phyloP scores from a whole-genome alignment of 1,139 yeast genomes.

The Blastobotrys serpentis region DNA sequence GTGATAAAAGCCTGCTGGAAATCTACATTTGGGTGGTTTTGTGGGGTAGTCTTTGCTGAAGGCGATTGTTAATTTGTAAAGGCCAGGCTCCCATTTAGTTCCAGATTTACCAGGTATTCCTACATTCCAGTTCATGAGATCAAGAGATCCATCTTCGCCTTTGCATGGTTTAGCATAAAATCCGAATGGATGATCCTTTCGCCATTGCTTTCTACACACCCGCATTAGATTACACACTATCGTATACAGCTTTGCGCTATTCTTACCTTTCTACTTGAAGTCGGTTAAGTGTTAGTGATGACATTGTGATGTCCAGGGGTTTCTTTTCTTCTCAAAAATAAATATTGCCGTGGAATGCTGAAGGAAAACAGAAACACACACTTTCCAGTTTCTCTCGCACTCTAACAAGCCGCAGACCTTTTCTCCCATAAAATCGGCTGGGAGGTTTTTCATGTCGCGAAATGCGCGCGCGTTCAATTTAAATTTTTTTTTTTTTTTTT shows the following conservation, averaged over 20 bases:
- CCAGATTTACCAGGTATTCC: conserved; percentile 92
- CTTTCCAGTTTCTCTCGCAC: too few species aligned
- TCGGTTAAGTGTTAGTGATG: conserved; percentile 62
- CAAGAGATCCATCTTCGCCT: conserved; percentile 73
- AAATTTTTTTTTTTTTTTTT: too few species aligned
- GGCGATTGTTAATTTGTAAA: conserved; percentile 76
- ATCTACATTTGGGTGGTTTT: conserved; percentile 90
- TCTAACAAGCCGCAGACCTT: too few species aligned
- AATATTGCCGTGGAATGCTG: neutral
- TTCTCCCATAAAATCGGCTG: too few species aligned
- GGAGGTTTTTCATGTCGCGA: too few species aligned
- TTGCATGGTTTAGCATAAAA: conserved; percentile 89
- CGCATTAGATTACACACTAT: neutral
- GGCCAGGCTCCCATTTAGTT: conserved; percentile 86
- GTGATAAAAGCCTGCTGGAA: conserved; percentile 87
- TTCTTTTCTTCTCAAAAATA: too few species aligned
- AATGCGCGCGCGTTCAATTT: too few species aligned
- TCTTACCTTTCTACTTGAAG: conserved; percentile 71
- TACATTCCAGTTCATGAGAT: conserved; percentile 85
- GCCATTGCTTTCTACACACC: conserved; percentile 76
- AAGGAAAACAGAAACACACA: neutral
- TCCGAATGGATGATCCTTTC: conserved; percentile 98
- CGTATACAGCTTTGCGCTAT: neutral
- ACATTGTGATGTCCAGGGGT: too few species aligned
- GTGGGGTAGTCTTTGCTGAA: conserved; percentile 95